A percentile compares a stretch with the other conserved stretches of the same genome.
Evolutionary conservation across 2,329 filamentous ascomycete species (phyloP).

Genomic region (Microthyrium microscopicum): DNA sequence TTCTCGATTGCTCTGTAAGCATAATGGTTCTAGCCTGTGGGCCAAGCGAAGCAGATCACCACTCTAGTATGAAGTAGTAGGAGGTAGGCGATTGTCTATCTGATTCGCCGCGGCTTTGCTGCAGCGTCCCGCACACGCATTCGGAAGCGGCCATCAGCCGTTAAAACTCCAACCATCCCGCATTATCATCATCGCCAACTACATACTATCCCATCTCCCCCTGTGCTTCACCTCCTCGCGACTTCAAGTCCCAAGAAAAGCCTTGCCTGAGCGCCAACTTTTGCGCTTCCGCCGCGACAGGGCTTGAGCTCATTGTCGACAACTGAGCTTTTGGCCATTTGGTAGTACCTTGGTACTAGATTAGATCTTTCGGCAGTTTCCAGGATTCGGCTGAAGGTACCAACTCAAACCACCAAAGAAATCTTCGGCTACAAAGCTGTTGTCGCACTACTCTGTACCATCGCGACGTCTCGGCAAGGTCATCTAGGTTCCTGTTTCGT

Average conservation of each 20-base stretch:
- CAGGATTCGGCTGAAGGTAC: too few species aligned
- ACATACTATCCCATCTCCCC: neutral
- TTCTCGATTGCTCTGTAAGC: neutral
- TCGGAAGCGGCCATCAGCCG: neutral
- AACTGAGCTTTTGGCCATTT: too few species aligned
- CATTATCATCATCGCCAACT: too few species aligned
- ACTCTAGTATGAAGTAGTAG: neutral
- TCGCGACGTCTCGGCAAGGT: too few species aligned
- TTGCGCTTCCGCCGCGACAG: conserved; percentile 1
- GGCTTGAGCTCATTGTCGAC: neutral
- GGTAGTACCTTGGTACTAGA: too few species aligned
- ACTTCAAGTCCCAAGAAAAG: neutral
- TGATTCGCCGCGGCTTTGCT: neutral
- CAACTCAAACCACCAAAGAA: too few species aligned
- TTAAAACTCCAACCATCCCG: neutral
- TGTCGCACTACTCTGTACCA: too few species aligned
- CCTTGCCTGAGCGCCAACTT: neutral
- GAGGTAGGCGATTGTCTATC: neutral
- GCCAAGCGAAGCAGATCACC: neutral
- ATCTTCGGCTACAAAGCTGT: too few species aligned
- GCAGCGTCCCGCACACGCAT: neutral
- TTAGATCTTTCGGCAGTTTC: too few species aligned
- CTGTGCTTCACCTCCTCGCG: neutral
- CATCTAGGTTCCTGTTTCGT: too few species aligned
- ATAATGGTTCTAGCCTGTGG: neutral